Base-by-base conservation (phyloP, 176 grass and related monocot genomes). In the Zizania latifolia region DNA sequence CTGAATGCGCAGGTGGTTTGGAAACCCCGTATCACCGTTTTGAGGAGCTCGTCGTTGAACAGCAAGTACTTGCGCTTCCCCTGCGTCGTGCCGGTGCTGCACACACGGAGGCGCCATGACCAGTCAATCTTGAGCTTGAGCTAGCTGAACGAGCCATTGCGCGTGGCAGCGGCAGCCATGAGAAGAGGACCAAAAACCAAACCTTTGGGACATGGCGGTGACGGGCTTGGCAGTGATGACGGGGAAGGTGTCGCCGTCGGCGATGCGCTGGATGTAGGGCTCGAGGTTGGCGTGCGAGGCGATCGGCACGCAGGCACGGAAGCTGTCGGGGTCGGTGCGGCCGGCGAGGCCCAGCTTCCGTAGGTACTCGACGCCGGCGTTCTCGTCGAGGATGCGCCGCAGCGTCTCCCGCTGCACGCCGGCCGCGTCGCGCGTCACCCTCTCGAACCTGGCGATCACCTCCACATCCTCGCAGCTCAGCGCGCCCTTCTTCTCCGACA, bases 11-110 rank as follows among this genome's bases (percentile, higher is more conserved):
- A 92, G 72, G 89, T 92, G 15, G 80, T 72, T 1, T 60, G 36
- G 80, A 92, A 96, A 50, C 85, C 87, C 83, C 92, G 89, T 86
- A 96, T 92, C 35, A 89, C 87, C 31, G 84, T 82, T 35, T 92
- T 81, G 72, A 92, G 78, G 28, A 96, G 70, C 60, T 92, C 89
- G 33, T 96, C 84, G 81, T 92, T 96, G 77, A 96, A 96, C 1
- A 75, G 50, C 53, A 96, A 24, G 86, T 90, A 92, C 75, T 96
- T 96, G 64, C 84, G 93, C 81, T 90, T 96, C 37, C 93, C 93
- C 74, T 96, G 89, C 62, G 89, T 96, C 8, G 89, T 96, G 62
- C 92, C 92, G 77, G 92, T 92, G 83, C 92, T 93, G 81, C n/a
- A n/a, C 54, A 50, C 5, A 22, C 34, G 6, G 3, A 3, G 6